Conservation (phyloP, 495 filamentous ascomycete genomes). For the Letharia columbiana region DNA sequence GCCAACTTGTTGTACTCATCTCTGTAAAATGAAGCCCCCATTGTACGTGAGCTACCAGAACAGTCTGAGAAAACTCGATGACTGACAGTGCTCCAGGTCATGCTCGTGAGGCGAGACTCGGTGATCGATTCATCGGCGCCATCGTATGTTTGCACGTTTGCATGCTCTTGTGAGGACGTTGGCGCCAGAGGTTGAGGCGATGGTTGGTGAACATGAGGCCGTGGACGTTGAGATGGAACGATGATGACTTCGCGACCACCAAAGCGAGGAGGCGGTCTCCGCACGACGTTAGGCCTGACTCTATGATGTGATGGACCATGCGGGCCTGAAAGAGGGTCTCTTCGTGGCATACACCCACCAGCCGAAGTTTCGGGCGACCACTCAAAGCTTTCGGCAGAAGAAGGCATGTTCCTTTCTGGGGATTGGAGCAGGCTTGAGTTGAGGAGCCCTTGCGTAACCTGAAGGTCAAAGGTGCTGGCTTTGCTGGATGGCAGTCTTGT, state of each 20-base stretch:
- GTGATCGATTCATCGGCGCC: constrained; percentile 12
- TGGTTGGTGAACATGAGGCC: constrained; percentile 1
- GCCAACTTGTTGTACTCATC: constrained; percentile 49
- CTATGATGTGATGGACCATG: background rate
- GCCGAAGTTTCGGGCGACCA: background rate
- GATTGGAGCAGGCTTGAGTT: constrained; percentile 7
- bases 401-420: background rate
- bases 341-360: constrained; percentile 4
- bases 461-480: constrained; percentile 18
- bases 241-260: constrained; percentile 13
- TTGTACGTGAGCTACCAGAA: constrained; percentile 29
- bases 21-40: constrained; percentile 32
- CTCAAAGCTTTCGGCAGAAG: background rate
- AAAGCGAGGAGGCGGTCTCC: constrained; percentile 9
- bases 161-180: background rate
- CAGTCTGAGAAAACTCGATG: constrained; percentile 21
- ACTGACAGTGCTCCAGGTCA: constrained; percentile 25
- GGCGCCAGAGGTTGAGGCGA: background rate
- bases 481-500: constrained; percentile 21
- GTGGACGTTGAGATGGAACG: constrained; percentile 11
- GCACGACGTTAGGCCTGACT: constrained; percentile 4
- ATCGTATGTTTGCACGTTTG: constrained; percentile 13
- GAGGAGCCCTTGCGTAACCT: constrained; percentile 24
- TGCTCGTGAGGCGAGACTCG: constrained; percentile 25
- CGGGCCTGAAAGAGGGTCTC: background rate